A percentile compares a stretch with the other conserved stretches of the same genome.
Evolutionary conservation across 75 land plant species (phyloP).

Genomic region (Pinus tabuliformis): DNA sequence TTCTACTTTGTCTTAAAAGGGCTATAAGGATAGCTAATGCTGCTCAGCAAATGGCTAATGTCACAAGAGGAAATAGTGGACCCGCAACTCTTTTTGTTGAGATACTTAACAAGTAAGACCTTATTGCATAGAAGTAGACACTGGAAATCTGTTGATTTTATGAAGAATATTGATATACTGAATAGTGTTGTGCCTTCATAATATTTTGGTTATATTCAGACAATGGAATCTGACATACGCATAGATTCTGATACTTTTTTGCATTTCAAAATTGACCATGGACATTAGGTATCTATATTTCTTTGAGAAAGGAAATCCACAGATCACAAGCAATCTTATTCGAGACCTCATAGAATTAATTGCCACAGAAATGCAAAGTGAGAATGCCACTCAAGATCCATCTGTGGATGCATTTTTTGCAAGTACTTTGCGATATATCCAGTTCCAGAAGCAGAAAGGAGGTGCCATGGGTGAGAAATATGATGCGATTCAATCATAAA

Average conservation of each 20-base stretch:
- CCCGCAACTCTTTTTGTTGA: conserved; percentile 88
- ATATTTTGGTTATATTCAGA: not conserved
- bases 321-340: conserved; percentile 65
- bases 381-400: conserved; percentile 51
- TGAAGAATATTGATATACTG: not conserved
- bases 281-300: conserved; percentile 86
- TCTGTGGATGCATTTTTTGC: conserved; percentile 76
- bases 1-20: conserved; percentile 92
- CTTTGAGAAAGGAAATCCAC: conserved; percentile 90
- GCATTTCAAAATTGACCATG: not conserved
- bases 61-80: conserved; percentile 83
- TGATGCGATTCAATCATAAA: conserved; percentile 63
- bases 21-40: conserved; percentile 98
- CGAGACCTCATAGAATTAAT: conserved; percentile 89
- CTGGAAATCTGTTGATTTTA: not conserved
- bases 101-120: conserved; percentile 90
- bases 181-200: not conserved
- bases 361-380: conserved; percentile 81
- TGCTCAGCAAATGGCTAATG: conserved; percentile 97
- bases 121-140: conserved; percentile 4
- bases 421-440: conserved; percentile 87
- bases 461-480: conserved; percentile 86
- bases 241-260: not conserved
- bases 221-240: not conserved
- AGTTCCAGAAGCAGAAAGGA: conserved; percentile 93